Evolutionary conservation across 495 filamentous ascomycete genomes (phyloP), one percentile per base, ranked within the genome.

Genomic region (Terfezia boudieri): DNA sequence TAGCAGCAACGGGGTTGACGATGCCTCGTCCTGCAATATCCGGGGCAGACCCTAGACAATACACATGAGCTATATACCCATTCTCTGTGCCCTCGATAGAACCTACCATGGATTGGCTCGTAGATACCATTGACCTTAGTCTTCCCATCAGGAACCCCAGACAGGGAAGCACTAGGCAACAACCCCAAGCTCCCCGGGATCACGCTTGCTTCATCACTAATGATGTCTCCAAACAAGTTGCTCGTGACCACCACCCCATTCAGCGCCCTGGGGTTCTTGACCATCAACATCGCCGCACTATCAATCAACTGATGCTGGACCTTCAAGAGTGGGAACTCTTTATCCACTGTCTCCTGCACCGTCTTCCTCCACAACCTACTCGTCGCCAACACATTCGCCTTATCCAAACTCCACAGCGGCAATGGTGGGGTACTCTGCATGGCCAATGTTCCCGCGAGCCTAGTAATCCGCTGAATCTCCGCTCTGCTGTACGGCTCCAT

Each of bases 141-240:
- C 12, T 77, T 73, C 17, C 61, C 79, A 71, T 94, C 88, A 1
- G 90, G 90, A 49, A 92, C 78, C 20, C 83, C 86, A 51, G 78
- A 82, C 67, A 98, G 70, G 67, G 82, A 88, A 8, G 90, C 90
- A 68, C 82, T 88, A 9, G 90, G 90, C 65, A 94, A 71, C 60
- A 98, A 68, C 5, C 90, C 90, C 63, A 98, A 76, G 55, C 80
- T 86, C 2, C 90, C 90, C 8, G 89, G 86, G 60, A 98, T 96
- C 35, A 94, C 90, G 66, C 83, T 89, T 8, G 90, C 89, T 75
- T 98, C 90, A 65, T 98, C 90, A 62, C 75, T 82, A 63, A 98
- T 87, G 66, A 98, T 98, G 68, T 98, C 90, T 57, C 90, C 90
- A 65, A 94, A 94, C 58, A 98, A 65, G 68, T 98, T 96, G 71